These are phyloP conservation scores for Chrysoporthe deuterocubensis DNA, from an alignment of 2,329 filamentous ascomycete genomes.

Conservation along the genomic window DNA sequence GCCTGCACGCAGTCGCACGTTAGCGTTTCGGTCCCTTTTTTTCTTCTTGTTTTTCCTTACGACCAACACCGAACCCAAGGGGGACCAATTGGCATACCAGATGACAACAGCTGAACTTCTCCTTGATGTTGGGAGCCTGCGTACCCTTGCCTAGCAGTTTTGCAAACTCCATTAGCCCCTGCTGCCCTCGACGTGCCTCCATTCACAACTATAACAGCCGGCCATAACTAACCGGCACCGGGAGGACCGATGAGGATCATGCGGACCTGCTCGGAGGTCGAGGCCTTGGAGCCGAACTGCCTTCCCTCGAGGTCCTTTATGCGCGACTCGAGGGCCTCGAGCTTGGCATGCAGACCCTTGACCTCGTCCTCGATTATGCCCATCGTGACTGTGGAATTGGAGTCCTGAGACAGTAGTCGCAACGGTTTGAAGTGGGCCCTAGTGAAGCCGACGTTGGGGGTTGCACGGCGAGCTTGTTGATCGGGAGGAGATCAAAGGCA, in stretches of 20 bases:
- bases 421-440: slow-evolving; percentile 6
- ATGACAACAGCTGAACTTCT: slow-evolving; percentile 96
- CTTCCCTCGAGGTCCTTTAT: slow-evolving; percentile 83
- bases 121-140: slow-evolving; percentile 96
- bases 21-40: neutral
- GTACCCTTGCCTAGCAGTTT: slow-evolving; percentile 85
- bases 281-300: slow-evolving; percentile 59
- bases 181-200: slow-evolving; percentile 3
- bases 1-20: slow-evolving; percentile 59
- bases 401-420: slow-evolving; percentile 1
- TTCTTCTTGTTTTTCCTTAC: neutral
- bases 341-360: slow-evolving; percentile 81
- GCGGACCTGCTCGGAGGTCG: slow-evolving; percentile 71
- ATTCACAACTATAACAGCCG: neutral
- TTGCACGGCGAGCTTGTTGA: slow-evolving; percentile 2
- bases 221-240: slow-evolving; percentile 72
- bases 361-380: slow-evolving; percentile 86
- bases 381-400: slow-evolving; percentile 61
- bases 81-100: slow-evolving; percentile 65
- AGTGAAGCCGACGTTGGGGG: neutral
- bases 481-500: neutral
- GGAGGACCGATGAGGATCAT: slow-evolving; percentile 98
- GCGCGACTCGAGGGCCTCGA: slow-evolving; percentile 82
- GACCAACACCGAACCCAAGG: neutral
- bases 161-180: slow-evolving; percentile 31